These are phyloP conservation scores for Penicillium sp. DNA, from an alignment of 2,329 filamentous ascomycete genomes.

Conservation along the genomic window DNA sequence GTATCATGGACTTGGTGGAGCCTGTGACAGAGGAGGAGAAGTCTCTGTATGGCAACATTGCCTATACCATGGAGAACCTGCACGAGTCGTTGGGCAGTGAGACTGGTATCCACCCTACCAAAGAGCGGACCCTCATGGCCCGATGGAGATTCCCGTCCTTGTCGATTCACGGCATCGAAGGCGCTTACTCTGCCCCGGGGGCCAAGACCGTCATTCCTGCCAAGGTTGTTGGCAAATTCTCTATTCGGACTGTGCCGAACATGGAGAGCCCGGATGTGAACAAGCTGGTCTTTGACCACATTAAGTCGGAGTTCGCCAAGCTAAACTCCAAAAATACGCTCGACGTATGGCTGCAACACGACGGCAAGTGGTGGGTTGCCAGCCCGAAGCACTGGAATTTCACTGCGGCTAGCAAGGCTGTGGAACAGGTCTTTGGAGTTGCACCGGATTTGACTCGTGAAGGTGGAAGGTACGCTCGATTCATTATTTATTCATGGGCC, in stretches of 20 bases:
- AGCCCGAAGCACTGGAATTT: conserved; percentile 99
- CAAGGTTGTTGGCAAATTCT: conserved; percentile 98
- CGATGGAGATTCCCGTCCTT: conserved; percentile 94
- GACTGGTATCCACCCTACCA: conserved; percentile 82
- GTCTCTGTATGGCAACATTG: conserved; percentile 80
- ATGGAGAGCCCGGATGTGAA: conserved; percentile 94
- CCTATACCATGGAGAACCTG: conserved; percentile 94
- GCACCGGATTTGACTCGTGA: conserved; percentile 94
- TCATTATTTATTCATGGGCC: too few species aligned
- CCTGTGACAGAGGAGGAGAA: conserved; percentile 83
- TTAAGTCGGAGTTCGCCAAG: conserved; percentile 80
- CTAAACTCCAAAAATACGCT: conserved; percentile 89
- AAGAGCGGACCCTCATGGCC: conserved; percentile 90
- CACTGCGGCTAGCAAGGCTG: conserved; percentile 88
- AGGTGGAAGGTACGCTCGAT: conserved; percentile 76
- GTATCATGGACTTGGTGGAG: conserved; percentile 88
- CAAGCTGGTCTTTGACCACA: conserved; percentile 75
- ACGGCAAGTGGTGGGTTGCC: conserved; percentile 98
- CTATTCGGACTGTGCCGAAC: conserved; percentile 92
- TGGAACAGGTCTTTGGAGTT: conserved; percentile 89
- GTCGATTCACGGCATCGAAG: conserved; percentile 91
- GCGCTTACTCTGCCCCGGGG: conserved; percentile 86
- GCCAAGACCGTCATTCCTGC: conserved; percentile 98
- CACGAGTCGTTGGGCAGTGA: conserved; percentile 86
- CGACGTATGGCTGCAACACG: conserved; percentile 78